phyloP scores from a whole-genome alignment of 352 stramenopile species.

The Nothophytophthora sp. region DNA sequence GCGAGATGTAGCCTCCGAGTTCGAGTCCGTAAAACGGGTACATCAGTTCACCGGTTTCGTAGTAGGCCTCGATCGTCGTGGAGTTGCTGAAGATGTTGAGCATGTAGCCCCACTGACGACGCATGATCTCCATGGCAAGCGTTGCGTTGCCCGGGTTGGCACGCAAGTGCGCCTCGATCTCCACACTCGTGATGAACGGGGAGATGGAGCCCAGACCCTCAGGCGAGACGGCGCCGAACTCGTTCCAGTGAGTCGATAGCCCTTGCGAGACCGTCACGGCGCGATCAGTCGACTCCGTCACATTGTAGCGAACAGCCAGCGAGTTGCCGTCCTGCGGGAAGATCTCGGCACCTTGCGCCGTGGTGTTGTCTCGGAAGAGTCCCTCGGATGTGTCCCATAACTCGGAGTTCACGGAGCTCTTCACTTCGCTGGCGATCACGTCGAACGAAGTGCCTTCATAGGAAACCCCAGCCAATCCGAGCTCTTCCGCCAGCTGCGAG shows the following conservation, averaged over 20 bases:
- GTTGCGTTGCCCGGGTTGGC: constrained; percentile 24
- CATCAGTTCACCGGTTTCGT: constrained; percentile 29
- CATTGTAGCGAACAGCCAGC: constrained; percentile 32
- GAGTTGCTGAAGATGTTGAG: constrained; percentile 37
- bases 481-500: constrained; percentile 12
- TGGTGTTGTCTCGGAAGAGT: constrained; percentile 35
- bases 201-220: constrained; percentile 32
- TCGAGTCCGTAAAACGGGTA: constrained; percentile 38
- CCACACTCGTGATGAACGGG: constrained; percentile 30
- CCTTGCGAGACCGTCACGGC: constrained; percentile 18
- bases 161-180: constrained; percentile 33
- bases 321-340: constrained; percentile 35
- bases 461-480: constrained; percentile 7
- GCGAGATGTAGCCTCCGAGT: constrained; percentile 30
- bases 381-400: constrained; percentile 28
- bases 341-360: constrained; percentile 13
- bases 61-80: constrained; percentile 38
- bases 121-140: constrained; percentile 28
- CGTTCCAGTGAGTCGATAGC: constrained; percentile 25
- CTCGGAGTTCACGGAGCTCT: constrained; percentile 27
- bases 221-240: constrained; percentile 30
- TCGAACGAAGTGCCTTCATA: constrained; percentile 26
- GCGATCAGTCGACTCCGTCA: constrained; percentile 21
- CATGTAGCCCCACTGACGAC: constrained; percentile 43
- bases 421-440: constrained; percentile 21